Percentiles rank a stretch among this genome's conserved stretches.
Evolutionary conservation across 441 rosid genomes (phyloP).

Genomic region (Cnidoscolus chayamansa): DNA sequence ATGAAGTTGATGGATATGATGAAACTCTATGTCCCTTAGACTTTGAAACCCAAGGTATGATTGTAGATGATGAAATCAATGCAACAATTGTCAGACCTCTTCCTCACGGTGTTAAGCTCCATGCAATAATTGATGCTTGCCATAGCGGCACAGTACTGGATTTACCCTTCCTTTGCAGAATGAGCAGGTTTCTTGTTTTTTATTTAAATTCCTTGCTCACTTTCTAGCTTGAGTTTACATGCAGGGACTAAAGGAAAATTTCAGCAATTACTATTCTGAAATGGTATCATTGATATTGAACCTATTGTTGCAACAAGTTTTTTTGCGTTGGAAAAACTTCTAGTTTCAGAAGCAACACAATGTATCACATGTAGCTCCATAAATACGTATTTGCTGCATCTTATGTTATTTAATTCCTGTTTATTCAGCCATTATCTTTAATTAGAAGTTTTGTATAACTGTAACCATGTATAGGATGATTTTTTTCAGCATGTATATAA

Average conservation of each 20-base stretch:
- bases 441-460: neutral
- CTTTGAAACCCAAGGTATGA: slow-evolving; percentile 90
- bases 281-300: neutral
- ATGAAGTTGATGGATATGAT: slow-evolving; percentile 81
- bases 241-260: neutral
- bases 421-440: neutral
- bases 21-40: slow-evolving; percentile 84
- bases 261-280: neutral
- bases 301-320: neutral
- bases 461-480: neutral
- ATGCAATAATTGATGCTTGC: slow-evolving; percentile 76
- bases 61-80: slow-evolving; percentile 84
- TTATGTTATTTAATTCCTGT: neutral
- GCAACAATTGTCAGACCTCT: slow-evolving; percentile 69
- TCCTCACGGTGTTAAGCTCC: slow-evolving; percentile 69
- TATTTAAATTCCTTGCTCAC: neutral
- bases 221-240: neutral
- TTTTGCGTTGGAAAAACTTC: neutral
- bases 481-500: neutral
- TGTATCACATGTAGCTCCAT: neutral
- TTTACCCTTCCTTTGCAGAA: slow-evolving; percentile 70
- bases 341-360: neutral
- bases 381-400: neutral
- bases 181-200: slow-evolving; percentile 52
- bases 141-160: slow-evolving; percentile 88